Conservation (phyloP, 202 grass and related monocot genomes). For the Cymbopogon flexuosus region DNA sequence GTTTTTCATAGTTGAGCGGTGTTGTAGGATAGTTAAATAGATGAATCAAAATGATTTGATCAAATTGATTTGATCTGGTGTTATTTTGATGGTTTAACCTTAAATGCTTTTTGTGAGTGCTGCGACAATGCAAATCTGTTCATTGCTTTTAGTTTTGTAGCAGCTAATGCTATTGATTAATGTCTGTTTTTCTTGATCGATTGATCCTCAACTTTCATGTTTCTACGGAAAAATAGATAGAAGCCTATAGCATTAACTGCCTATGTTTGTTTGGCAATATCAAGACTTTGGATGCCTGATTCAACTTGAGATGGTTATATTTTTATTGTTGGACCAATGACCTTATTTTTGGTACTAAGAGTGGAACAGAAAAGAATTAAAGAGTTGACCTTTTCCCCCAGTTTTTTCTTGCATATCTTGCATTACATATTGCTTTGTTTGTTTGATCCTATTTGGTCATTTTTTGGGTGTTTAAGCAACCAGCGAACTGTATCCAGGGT, state of each 20-base stretch:
- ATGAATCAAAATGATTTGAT: too few species aligned
- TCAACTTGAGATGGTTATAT: background rate
- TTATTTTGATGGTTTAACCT: background rate
- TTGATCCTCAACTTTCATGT: background rate
- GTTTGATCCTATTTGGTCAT: background rate
- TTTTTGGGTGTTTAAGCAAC: background rate
- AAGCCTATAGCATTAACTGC: background rate
- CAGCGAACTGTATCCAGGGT: background rate
- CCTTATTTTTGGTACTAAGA: background rate
- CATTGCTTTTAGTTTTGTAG: background rate
- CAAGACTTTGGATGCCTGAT: background rate
- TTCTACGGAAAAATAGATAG: background rate
- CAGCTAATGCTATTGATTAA: background rate
- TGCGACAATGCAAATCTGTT: background rate
- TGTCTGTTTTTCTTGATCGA: background rate
- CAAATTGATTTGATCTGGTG: background rate
- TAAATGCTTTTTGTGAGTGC: background rate
- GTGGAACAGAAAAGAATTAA: background rate
- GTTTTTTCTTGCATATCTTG: background rate
- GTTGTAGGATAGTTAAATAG: too few species aligned
- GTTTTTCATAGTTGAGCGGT: too few species aligned
- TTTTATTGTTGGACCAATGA: background rate
- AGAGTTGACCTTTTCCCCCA: too few species aligned
- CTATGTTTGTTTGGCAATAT: conserved; percentile 6
- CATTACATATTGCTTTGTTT: background rate